A percentile compares a stretch with the other conserved stretches of the same genome.
Conservation (phyloP, 345 rosid species). For the Theobroma cacao region DNA sequence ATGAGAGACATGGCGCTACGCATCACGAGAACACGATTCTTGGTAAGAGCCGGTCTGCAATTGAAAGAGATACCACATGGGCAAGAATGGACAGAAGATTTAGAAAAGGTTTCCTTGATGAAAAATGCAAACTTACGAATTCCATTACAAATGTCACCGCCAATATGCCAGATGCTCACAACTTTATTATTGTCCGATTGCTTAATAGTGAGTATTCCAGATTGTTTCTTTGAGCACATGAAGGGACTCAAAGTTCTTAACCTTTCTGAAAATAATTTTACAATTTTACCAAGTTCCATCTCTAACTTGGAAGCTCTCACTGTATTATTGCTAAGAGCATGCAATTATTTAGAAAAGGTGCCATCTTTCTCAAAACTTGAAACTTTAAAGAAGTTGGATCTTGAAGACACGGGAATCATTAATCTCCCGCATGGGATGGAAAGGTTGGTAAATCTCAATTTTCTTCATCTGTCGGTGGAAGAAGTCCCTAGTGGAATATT, state of each 20-base stretch:
- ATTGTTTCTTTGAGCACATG: background rate
- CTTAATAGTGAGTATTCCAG: background rate
- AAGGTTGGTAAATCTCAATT: constrained; percentile 18
- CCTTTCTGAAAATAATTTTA: background rate
- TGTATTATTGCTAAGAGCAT: background rate
- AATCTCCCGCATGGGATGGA: constrained; percentile 23
- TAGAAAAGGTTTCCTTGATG: constrained; percentile 18
- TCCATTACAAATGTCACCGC: background rate
- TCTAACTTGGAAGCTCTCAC: constrained; percentile 14
- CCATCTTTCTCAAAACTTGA: constrained; percentile 20
- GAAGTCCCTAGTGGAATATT: background rate
- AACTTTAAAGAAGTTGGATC: constrained; percentile 22
- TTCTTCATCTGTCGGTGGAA: background rate
- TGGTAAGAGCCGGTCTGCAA: background rate
- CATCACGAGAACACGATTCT: background rate
- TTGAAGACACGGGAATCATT: background rate
- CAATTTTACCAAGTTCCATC: constrained; percentile 19
- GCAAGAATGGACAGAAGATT: constrained; percentile 4
- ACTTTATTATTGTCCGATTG: background rate
- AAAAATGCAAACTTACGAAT: background rate
- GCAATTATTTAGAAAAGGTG: background rate
- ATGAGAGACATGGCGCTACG: background rate
- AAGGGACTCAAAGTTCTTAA: background rate
- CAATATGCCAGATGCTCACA: background rate
- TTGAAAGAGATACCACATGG: background rate